Base-by-base conservation (phyloP, 1,139 yeast genomes). In the Kurtzmaniella quercitrusa region DNA sequence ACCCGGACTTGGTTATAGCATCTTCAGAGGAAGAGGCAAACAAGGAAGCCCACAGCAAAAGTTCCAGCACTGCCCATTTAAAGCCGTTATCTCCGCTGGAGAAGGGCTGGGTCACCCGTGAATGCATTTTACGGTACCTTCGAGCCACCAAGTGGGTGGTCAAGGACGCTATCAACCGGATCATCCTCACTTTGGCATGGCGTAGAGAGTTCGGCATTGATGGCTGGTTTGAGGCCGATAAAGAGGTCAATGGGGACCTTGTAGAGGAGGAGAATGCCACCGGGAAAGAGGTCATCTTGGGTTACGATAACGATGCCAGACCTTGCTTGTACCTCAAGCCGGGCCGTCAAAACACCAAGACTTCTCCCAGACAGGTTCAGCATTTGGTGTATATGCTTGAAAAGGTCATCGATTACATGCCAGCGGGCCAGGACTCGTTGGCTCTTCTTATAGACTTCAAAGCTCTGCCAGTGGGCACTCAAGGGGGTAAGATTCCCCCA, bases 401-500 rank as follows among this genome's bases (percentile, higher is more conserved):
- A 52, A 54, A 65, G 39, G 77, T 71, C 11, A 73, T 73, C 36
- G 72, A 70, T 48, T 73, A 58, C 53, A 73, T 73, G 77, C 79
- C 79, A 3, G 59, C 73, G 2, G 79, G 79, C 27, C 78, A 73
- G 52, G 79, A 73, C 49, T 63, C 75, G 5, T 61, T 73, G 46
- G 75, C 78, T 7, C 58, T 73, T 41, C 62, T 73, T 43, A 73
- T 73, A 39, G 79, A 73, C 52, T 73, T 73, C 54, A 71, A 73
- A 51, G 67, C 75, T 1, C 65, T 66, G 27, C 75, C 77, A 8
- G 71, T 66, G 14, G 68, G 85, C 46, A 66, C 80, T 59, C 66
- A 75, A 64, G 62, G 82, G 65, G 57, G 77, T 40, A 89, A 87
- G 62, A 77, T 89, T 41, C 98, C 98, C 3, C 90, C 96, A 1